Conservation (phyloP, 177 flowering plant genomes). For the Vitis hybrid region DNA sequence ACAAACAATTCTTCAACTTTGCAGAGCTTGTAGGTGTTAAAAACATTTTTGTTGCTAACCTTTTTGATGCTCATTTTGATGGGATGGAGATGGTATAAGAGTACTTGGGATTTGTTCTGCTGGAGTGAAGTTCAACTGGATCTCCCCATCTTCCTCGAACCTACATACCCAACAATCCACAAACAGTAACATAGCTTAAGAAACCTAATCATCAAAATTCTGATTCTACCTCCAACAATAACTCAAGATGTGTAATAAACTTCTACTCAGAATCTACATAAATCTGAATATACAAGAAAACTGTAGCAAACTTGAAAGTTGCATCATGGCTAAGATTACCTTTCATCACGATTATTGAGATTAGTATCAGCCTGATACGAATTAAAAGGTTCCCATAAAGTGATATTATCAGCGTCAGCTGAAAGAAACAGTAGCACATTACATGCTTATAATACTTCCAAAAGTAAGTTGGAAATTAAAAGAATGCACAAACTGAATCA, state of each 20-base stretch:
- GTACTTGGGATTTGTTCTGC: slow-evolving; percentile 48
- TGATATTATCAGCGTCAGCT: slow-evolving; percentile 77
- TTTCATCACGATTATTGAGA: slow-evolving; percentile 57
- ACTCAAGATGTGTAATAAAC: background rate
- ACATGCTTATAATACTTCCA: background rate
- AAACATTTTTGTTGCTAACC: slow-evolving; percentile 30
- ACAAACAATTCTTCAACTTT: background rate
- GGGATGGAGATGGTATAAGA: slow-evolving; percentile 63
- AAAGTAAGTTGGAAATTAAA: too few relatives aligned
- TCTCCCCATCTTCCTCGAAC: slow-evolving; percentile 79
- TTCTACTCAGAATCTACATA: background rate
- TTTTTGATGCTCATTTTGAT: slow-evolving; percentile 34
- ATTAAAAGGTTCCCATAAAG: slow-evolving; percentile 53
- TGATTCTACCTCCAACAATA: too few relatives aligned
- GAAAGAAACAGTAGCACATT: slow-evolving; percentile 18
- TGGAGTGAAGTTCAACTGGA: slow-evolving; percentile 46
- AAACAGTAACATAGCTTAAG: background rate
- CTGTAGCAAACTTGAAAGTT: background rate
- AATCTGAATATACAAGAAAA: background rate
- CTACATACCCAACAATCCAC: slow-evolving; percentile 27
- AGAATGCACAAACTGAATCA: too few relatives aligned
- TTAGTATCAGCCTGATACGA: slow-evolving; percentile 33
- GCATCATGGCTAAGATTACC: slow-evolving; percentile 35
- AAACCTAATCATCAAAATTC: too few relatives aligned
- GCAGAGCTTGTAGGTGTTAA: background rate